phyloP scores from a whole-genome alignment of 1,284 basidiomycete species.

The Malassezia slooffiae region DNA sequence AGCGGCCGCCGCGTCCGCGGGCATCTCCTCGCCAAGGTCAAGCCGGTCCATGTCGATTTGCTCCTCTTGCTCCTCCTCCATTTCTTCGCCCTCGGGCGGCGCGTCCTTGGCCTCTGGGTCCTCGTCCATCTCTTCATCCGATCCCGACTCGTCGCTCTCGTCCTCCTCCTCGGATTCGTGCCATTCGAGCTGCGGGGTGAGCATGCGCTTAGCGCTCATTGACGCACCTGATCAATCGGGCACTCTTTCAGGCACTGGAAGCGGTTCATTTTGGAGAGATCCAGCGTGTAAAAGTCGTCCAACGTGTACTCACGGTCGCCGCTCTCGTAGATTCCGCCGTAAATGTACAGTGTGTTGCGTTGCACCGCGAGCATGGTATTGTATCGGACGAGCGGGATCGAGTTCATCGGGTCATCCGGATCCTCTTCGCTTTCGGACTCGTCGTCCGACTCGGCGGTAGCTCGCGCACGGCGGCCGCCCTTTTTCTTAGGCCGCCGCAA shows the following conservation, averaged over 20 bases:
- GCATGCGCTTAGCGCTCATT: no score
- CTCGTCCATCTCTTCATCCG: constrained; percentile 22
- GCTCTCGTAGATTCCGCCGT: constrained; percentile 43
- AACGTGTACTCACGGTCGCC: constrained; percentile 43
- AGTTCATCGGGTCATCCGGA: constrained; percentile 52
- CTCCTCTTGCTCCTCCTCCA: constrained; percentile 7
- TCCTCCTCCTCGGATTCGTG: constrained; percentile 36
- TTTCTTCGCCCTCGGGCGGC: constrained; percentile 9
- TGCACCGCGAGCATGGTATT: constrained; percentile 82
- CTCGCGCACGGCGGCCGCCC: constrained; percentile 50
- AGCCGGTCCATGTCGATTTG: constrained; percentile 3
- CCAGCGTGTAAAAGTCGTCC: constrained; percentile 45
- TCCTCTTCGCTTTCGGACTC: constrained; percentile 19
- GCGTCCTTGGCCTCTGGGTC: constrained; percentile 19
- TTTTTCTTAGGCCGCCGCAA: constrained; percentile 53
- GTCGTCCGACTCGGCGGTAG: constrained; percentile 12
- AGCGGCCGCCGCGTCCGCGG: constrained; percentile 21
- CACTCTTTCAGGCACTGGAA: constrained; percentile 40
- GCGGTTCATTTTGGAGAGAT: constrained; percentile 40
- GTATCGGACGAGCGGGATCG: constrained; percentile 67
- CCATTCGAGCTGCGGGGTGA: constrained; percentile 30
- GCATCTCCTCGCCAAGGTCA: constrained; percentile 9
- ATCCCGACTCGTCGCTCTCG: constrained; percentile 19
- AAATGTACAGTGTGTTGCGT: constrained; percentile 56
- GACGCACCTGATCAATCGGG: constrained; percentile 30